Conservation (phyloP, 306 rosid genomes). For the Glycine latifolia region DNA sequence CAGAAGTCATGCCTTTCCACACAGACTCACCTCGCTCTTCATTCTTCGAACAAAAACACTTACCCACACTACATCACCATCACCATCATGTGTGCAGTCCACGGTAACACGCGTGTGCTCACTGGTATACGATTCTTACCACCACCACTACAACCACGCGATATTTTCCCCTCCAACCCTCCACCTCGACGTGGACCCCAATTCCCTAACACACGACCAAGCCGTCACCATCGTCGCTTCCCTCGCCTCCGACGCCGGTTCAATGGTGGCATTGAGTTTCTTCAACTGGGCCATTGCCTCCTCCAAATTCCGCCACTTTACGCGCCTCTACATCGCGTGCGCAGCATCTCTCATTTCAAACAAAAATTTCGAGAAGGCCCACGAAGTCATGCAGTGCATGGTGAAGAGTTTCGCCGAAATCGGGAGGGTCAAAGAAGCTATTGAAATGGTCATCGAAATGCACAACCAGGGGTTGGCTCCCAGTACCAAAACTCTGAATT, state of each 20-base stretch:
- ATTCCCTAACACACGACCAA: constrained; percentile 70
- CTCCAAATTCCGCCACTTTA: constrained; percentile 69
- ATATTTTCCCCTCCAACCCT: constrained; percentile 60
- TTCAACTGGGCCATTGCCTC: constrained; percentile 72
- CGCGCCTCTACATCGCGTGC: constrained; percentile 75
- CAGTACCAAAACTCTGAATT: constrained; percentile 63
- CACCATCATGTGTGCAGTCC: constrained; percentile 48
- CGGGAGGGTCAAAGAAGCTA: constrained; percentile 82
- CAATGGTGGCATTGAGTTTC: constrained; percentile 81
- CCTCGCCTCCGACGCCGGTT: constrained; percentile 74
- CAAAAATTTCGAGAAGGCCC: constrained; percentile 69
- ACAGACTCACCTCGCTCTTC: constrained; percentile 44
- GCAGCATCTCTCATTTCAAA: constrained; percentile 64
- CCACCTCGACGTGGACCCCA: constrained; percentile 55
- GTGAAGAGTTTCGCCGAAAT: constrained; percentile 67
- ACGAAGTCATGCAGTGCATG: constrained; percentile 76
- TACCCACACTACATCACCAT: constrained; percentile 38
- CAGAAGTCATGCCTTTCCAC: constrained; percentile 54
- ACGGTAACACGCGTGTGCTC: constrained; percentile 61
- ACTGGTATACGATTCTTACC: constrained; percentile 67
- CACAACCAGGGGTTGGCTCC: constrained; percentile 74
- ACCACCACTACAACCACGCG: constrained; percentile 45
- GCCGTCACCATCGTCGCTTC: constrained; percentile 72
- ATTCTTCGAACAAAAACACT: constrained; percentile 38
- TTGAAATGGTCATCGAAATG: constrained; percentile 78